Evolutionary conservation across 164 flowering plant species (phyloP), one percentile per base, ranked within the genome.

Genomic region (Stephania yunnanensis): DNA sequence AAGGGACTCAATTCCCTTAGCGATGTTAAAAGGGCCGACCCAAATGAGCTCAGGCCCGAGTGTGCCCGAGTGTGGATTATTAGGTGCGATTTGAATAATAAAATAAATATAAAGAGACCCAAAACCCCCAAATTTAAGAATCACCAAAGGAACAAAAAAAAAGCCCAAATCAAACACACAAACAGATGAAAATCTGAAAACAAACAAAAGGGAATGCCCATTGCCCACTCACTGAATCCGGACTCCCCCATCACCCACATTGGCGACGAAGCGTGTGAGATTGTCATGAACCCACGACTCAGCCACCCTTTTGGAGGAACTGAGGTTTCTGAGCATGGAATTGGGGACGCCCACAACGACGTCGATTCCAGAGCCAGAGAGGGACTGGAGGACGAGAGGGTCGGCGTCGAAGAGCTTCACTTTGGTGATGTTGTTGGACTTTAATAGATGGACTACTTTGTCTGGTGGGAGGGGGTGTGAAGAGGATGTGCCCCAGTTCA

Each of bases 401-500:
- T 95, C 86, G 29, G 97, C 89, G 75, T 92, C 97, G 70, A 83
- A 86, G 71, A 95, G 88, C 88, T 84, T 88, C 55, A 95, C 90
- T 83, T 85, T 91, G 77, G 79, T 68, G 75, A 95, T 81, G 71
- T 80, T 79, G 85, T 95, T 92, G 79, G 93, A 75, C 74, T 89
- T 90, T 76, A 95, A 72, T 45, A 95, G 88, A 84, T 85, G 83
- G 77, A 92, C 97, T 30, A 91, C 97, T 73, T 83, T 86, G 46
- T 83, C 48, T 10, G 97, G 89, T 11, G 94, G 90, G 4, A 94
- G 89, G 69, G 94, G 93, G 81, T 91, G 94, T 5, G 97, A 90
- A 12, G 97, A 81, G 46, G 79, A 61, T n/a, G 91, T 82, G 45
- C 98, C 98, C 98, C 98, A 95, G 90, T 95, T 92, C 76, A 95